Evolutionary conservation across 306 rosid genomes (phyloP).

Genomic region (Betula pendula): DNA sequence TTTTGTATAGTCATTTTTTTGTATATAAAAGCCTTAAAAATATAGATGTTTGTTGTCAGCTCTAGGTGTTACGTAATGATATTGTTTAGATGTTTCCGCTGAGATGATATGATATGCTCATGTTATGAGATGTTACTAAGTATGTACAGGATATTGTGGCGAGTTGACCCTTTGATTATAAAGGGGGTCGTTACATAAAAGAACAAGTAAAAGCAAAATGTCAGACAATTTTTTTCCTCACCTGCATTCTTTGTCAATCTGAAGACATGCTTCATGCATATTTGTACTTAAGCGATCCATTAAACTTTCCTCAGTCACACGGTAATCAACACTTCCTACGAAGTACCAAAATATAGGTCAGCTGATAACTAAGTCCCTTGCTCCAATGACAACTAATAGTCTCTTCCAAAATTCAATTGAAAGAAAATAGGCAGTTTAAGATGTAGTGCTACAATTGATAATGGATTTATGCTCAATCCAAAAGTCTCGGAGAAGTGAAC

Average conservation of each 20-base stretch:
- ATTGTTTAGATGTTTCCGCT: too few species aligned
- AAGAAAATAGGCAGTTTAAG: background rate
- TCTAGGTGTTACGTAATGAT: too few species aligned
- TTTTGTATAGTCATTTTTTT: too few species aligned
- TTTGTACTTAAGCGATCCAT: conserved; percentile 59
- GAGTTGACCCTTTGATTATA: too few species aligned
- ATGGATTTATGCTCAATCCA: background rate
- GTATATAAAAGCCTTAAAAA: too few species aligned
- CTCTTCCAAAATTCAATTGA: background rate
- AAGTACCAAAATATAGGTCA: background rate
- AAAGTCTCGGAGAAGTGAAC: conserved; percentile 11
- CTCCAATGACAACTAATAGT: background rate
- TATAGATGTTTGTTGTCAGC: too few species aligned
- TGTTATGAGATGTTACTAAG: too few species aligned
- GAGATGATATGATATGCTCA: too few species aligned
- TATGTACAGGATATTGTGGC: too few species aligned
- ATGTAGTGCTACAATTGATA: background rate
- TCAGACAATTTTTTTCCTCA: conserved; percentile 18
- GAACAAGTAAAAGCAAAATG: background rate
- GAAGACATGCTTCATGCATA: conserved; percentile 70
- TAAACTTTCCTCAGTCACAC: conserved; percentile 66
- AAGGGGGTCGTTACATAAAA: too few species aligned
- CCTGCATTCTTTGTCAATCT: conserved; percentile 71
- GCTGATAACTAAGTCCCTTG: background rate
- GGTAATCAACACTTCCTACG: conserved; percentile 43